Evolutionary conservation across 345 rosid species (phyloP), one percentile per base, ranked within the genome.

Genomic region (Lumnitzera racemosa): DNA sequence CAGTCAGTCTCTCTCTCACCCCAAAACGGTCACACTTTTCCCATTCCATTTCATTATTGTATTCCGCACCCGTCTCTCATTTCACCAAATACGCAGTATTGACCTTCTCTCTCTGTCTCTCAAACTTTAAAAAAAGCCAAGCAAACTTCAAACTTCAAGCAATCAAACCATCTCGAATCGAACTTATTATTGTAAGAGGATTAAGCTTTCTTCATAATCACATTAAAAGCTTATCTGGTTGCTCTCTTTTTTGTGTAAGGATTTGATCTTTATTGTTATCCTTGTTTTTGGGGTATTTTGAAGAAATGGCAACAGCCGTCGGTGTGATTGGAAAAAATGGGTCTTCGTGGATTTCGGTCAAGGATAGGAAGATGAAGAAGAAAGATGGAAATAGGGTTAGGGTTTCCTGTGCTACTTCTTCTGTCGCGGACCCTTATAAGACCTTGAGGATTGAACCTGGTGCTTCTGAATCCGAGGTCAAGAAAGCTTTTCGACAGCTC

Each of bases 381-480:
- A 56, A 67, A 1, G 67, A 14, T 49, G 69, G 49, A 62, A 24
- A 72, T 13, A 47, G 62, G 67, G 57, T 79, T n/a, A 70, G 59
- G 56, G 72, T 80, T 61, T 51, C 24, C 43, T 70, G 75, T 36
- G 43, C 88, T 3, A 61, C 78, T 3, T 72, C 84, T 43, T 74
- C 83, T 43, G 82, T 84, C 0, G 58, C 63, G 73, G 97, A 94
- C 80, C 91, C 96, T 0, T 94, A 84, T 55, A 78, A 80, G 56
- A 89, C 95, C 0, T 87, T 94, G 11, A 72, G 70, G 86, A 80
- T 94, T 78, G 81, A 77, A 57, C 99, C 78, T 41, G 91, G 80
- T 59, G 95, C 97, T 8, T 83, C 97, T 24, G 99, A 94, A 73
- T 80, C 85, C 53, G 96, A 94, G 81, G 90, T 94, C 77, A 87